phyloP scores from a whole-genome alignment of 352 stramenopile genomes.

The Chrysophaeum taylorii region DNA sequence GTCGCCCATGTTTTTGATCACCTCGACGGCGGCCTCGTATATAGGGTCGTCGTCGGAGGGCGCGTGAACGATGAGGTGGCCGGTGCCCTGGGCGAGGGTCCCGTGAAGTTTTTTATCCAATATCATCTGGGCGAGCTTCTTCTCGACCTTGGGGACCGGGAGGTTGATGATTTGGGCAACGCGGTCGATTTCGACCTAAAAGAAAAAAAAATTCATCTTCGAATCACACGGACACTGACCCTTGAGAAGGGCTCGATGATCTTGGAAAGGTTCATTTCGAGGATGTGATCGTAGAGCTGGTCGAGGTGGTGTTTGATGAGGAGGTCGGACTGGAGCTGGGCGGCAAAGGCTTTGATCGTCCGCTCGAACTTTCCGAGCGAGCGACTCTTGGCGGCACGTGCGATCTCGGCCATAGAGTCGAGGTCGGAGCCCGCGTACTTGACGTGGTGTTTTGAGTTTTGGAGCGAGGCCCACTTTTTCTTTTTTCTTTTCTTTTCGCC shows the following conservation, averaged over 20 bases:
- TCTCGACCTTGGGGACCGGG: constrained; percentile 53
- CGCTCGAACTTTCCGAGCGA: constrained; percentile 80
- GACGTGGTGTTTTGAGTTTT: constrained; percentile 88
- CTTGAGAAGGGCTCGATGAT: constrained; percentile 97
- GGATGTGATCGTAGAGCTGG: constrained; percentile 90
- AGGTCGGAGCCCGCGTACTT: constrained; percentile 91
- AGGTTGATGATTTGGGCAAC: constrained; percentile 95
- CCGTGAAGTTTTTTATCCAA: constrained; percentile 96
- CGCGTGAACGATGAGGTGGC: constrained; percentile 97
- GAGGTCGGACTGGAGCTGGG: constrained; percentile 52
- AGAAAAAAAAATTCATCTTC: constrained; percentile 34
- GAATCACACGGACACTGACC: no score
- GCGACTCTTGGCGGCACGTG: constrained; percentile 80
- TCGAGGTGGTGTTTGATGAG: constrained; percentile 81
- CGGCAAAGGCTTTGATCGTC: constrained; percentile 34
- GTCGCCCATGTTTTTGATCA: constrained; percentile 90
- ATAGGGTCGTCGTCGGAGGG: constrained; percentile 75
- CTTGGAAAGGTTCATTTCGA: constrained; percentile 97
- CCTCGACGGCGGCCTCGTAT: constrained; percentile 76
- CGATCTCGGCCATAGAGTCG: constrained; percentile 87
- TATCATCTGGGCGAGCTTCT: constrained; percentile 98
- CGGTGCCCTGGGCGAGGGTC: constrained; percentile 97
- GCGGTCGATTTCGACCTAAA: constrained; percentile 82
- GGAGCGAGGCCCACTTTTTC: constrained; percentile 15
- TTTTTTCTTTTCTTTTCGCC: no score